phyloP scores from a whole-genome alignment of 2,329 filamentous ascomycete species.

The Juglanconis juglandina region DNA sequence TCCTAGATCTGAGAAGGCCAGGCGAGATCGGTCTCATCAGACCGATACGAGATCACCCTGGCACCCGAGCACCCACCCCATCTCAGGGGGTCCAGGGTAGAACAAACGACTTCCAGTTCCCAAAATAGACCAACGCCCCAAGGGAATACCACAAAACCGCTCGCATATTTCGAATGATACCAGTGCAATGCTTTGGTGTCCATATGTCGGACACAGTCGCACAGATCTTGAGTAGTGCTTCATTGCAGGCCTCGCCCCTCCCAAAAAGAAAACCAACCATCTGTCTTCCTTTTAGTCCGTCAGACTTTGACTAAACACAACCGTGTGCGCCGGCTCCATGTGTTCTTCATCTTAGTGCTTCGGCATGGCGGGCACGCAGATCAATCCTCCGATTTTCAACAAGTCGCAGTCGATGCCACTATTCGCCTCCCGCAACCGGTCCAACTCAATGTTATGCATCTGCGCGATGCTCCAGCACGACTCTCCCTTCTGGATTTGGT shows the following conservation, averaged over 20 bases:
- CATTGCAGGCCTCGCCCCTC: no score
- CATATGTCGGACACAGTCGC: no score
- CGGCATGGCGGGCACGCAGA: conserved; percentile 18
- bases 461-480: conserved; percentile 53
- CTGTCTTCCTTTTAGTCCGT: not conserved
- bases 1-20: not conserved
- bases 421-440: conserved; percentile 45
- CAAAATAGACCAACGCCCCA: not conserved
- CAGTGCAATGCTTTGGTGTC: not conserved
- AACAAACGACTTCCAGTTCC: not conserved
- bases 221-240: no score
- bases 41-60: no score
- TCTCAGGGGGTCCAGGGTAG: not conserved
- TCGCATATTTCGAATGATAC: not conserved
- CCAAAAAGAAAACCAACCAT: no score
- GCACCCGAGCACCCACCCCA: no score
- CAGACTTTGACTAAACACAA: not conserved
- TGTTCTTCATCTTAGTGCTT: not conserved
- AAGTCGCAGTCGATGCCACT: conserved; percentile 44
- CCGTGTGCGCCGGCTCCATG: not conserved
- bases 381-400: conserved; percentile 34
- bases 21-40: no score
- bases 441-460: conserved; percentile 38
- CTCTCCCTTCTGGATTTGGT: conserved; percentile 44
- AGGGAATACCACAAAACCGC: not conserved